Conservation (phyloP, 306 rosid genomes). For the Cucumis melo region DNA sequence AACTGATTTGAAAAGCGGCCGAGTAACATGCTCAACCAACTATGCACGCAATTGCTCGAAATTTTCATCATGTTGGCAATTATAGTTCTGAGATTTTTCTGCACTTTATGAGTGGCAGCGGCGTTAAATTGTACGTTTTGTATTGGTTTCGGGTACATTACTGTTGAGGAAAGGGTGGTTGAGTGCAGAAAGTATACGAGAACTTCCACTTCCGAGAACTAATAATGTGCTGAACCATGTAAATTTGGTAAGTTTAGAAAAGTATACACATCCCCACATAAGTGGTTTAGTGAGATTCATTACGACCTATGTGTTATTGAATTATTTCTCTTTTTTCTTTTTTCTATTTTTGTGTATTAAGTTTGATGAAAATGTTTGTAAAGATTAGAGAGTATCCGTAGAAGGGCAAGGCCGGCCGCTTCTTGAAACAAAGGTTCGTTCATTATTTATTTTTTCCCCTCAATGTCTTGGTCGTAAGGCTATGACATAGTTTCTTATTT, state of each 20-base stretch:
- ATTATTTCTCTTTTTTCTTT: background rate
- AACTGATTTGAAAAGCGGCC: conserved; percentile 22
- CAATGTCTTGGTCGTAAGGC: background rate
- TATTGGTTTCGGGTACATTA: background rate
- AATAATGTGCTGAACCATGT: background rate
- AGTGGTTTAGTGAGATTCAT: background rate
- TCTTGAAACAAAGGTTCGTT: background rate
- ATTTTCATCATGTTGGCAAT: background rate
- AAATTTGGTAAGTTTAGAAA: background rate
- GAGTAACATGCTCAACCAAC: background rate
- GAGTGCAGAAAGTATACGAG: background rate
- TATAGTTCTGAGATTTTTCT: background rate
- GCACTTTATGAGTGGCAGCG: background rate
- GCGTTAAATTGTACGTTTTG: background rate
- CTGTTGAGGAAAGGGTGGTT: background rate
- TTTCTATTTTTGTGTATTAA: background rate
- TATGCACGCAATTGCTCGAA: background rate
- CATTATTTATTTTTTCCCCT: background rate
- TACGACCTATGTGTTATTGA: background rate
- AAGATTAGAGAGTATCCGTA: background rate
- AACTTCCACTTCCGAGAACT: background rate
- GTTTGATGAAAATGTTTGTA: background rate
- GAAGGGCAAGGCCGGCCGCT: background rate
- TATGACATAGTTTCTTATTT: background rate
- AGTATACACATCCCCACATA: background rate